Evolutionary conservation across 2,329 filamentous ascomycete species (phyloP).

Genomic region (Aspergillus brunneoviolaceus): DNA sequence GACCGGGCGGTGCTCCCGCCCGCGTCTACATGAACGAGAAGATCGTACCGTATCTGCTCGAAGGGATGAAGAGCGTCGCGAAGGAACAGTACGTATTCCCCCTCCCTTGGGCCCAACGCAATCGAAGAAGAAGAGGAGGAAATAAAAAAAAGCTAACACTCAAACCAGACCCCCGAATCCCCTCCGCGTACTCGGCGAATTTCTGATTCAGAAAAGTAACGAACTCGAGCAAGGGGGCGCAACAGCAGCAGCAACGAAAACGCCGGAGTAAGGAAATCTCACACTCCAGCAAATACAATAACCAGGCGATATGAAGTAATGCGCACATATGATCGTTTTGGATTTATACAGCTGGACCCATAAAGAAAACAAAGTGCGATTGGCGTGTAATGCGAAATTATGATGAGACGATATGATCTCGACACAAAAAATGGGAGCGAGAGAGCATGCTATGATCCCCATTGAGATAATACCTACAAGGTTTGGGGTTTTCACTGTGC

Average conservation of each 20-base stretch:
- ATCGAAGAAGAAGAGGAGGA: not conserved
- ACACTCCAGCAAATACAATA: not conserved
- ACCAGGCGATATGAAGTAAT: not conserved
- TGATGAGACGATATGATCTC: no score
- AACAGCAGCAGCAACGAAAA: slow-evolving; percentile 20
- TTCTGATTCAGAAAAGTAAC: slow-evolving; percentile 65
- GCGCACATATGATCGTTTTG: not conserved
- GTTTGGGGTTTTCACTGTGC: no score
- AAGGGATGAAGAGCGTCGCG: slow-evolving; percentile 72
- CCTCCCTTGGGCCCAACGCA: no score
- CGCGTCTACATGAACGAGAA: slow-evolving; percentile 71
- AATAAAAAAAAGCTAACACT: not conserved
- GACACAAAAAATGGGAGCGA: no score
- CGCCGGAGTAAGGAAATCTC: slow-evolving; percentile 22
- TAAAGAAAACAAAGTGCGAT: no score
- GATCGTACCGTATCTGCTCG: slow-evolving; percentile 65
- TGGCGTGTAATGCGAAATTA: no score
- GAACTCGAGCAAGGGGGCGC: slow-evolving; percentile 55
- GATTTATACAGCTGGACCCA: no score
- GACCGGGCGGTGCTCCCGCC: slow-evolving; percentile 66
- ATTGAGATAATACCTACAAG: no score
- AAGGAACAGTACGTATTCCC: slow-evolving; percentile 63
- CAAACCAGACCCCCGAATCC: slow-evolving; percentile 64
- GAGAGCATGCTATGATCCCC: no score
- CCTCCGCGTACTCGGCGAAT: slow-evolving; percentile 68